Evolutionary conservation across 352 stramenopile species (phyloP), one percentile per base, ranked within the genome.

Genomic region (Phytophthora melonis): DNA sequence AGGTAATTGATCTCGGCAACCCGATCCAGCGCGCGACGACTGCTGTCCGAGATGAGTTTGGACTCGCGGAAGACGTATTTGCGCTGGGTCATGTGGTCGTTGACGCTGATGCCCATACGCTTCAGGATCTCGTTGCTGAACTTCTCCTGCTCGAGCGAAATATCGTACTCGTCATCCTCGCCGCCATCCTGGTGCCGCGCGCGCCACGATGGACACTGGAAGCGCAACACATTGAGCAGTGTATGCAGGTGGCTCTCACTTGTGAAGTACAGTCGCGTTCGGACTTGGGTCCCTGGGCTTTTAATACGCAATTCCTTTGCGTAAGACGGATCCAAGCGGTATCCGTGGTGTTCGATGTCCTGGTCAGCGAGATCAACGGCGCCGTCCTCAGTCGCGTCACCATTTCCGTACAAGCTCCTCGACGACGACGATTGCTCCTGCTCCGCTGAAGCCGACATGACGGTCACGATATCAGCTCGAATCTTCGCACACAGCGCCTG

Each of bases 211-310:
- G 84, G 76, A 58, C 90, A 95, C 67, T 95, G 89, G 71, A 97
- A 97, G 6, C 97, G 87, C 23, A 99, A 82, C 30, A 99, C 97
- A 80, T 99, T 99, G 58, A 99, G 82, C 36, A 99, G 81, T 27
- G 97, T 97, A 79, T 99, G 98, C 63, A 99, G 87, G 82, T 99
- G 98, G 63, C 87, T 95, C 83, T 99, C 98, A 50, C 95, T 99
- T 16, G 98, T 99, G 72, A 99, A 99, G 79, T 99, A 99, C 18
- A 99, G 83, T 5, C 98, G 92, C 30, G 98, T 99, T 67, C 98
- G 95, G 61, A 97, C 88, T 72, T 94, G 88, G 9, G 87, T 95
- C 5, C 82, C 84, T 0, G 90, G 88, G 53, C 87, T 95, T 75
- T 99, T 99, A 80, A 99, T 99, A 43, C 92, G 91, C 39, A 99